These are phyloP conservation scores for Geosmithia morbida DNA, from an alignment of 2,329 filamentous ascomycete species.

Conservation along the genomic window DNA sequence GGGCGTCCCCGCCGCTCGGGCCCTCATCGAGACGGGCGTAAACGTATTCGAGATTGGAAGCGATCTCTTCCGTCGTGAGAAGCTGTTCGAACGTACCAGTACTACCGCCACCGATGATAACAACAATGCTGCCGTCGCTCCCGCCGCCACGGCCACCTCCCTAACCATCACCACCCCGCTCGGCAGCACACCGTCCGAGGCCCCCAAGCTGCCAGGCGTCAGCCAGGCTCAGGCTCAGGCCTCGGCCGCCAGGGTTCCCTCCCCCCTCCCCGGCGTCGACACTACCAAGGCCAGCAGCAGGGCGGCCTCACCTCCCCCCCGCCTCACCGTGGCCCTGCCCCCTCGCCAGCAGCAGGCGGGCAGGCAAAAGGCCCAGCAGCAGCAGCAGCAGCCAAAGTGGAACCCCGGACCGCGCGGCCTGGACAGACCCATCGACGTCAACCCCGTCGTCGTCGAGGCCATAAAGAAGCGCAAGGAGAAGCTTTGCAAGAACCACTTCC, in stretches of 20 bases:
- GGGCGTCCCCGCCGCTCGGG: slow-evolving; percentile 33
- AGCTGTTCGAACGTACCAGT: slow-evolving; percentile 23
- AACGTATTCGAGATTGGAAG: slow-evolving; percentile 29
- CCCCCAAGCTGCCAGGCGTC: not conserved
- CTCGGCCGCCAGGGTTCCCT: not conserved
- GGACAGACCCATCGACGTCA: slow-evolving; percentile 34
- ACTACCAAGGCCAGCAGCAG: slow-evolving; percentile 1
- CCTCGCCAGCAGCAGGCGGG: slow-evolving; percentile 14
- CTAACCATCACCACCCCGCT: slow-evolving; percentile 1
- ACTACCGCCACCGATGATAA: slow-evolving; percentile 1
- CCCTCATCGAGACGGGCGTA: slow-evolving; percentile 31
- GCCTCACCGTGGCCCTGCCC: slow-evolving; percentile 24
- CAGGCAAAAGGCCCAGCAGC: slow-evolving; percentile 5
- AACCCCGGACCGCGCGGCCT: slow-evolving; percentile 38
- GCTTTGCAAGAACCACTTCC: slow-evolving; percentile 48
- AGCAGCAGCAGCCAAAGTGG: slow-evolving; percentile 21
- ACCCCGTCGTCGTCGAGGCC: slow-evolving; percentile 29
- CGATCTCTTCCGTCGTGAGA: slow-evolving; percentile 38
- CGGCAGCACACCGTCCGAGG: not conserved
- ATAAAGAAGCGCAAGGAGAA: slow-evolving; percentile 44
- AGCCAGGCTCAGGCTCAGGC: too few species aligned
- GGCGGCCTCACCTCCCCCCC: slow-evolving; percentile 14
- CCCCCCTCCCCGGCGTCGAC: slow-evolving; percentile 1
- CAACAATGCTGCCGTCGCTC: not conserved
- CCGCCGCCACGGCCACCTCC: slow-evolving; percentile 5